These are phyloP conservation scores for Raffaelea ambrosiae DNA, from an alignment of 2,329 filamentous ascomycete genomes.

Conservation along the genomic window DNA sequence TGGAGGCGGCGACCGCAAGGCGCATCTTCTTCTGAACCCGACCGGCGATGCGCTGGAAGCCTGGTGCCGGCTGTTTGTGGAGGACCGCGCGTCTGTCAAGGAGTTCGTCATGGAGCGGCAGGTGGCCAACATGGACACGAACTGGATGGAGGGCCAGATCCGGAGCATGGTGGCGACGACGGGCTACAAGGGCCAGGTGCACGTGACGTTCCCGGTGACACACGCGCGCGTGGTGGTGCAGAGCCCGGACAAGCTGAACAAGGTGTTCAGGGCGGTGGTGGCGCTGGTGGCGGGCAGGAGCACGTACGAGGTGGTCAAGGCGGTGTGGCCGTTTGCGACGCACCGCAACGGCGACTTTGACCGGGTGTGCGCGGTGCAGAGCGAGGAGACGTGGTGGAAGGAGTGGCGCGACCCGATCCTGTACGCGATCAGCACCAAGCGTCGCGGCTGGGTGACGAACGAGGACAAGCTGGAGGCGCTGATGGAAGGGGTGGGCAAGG, in stretches of 20 bases:
- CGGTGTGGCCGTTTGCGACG: conserved; percentile 50
- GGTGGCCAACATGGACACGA: conserved; percentile 45
- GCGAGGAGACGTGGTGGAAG: conserved; percentile 47
- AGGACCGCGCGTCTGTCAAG: conserved; percentile 35
- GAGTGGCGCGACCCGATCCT: conserved; percentile 39
- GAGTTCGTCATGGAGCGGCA: conserved; percentile 42
- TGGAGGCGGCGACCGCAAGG: conserved; percentile 31
- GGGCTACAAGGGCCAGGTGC: conserved; percentile 40
- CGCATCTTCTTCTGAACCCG: too few species aligned
- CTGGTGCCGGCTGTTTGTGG: conserved; percentile 40
- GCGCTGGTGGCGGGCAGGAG: conserved; percentile 43
- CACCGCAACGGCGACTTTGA: conserved; percentile 33
- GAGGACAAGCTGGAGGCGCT: conserved; percentile 45
- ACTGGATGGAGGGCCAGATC: conserved; percentile 46
- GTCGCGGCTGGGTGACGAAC: conserved; percentile 39
- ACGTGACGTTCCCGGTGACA: conserved; percentile 39
- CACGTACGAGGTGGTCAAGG: conserved; percentile 47
- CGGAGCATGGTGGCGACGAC: conserved; percentile 40
- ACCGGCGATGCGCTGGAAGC: conserved; percentile 30
- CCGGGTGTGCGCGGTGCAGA: conserved; percentile 41
- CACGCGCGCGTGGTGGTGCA: conserved; percentile 41
- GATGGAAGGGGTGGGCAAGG: conserved; percentile 38
- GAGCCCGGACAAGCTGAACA: conserved; percentile 43
- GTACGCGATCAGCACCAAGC: conserved; percentile 26
- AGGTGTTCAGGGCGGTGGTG: conserved; percentile 43